Evolutionary conservation across 768 basidiomycete genomes (phyloP).

Genomic region (Coprinopsis strossmayeri): DNA sequence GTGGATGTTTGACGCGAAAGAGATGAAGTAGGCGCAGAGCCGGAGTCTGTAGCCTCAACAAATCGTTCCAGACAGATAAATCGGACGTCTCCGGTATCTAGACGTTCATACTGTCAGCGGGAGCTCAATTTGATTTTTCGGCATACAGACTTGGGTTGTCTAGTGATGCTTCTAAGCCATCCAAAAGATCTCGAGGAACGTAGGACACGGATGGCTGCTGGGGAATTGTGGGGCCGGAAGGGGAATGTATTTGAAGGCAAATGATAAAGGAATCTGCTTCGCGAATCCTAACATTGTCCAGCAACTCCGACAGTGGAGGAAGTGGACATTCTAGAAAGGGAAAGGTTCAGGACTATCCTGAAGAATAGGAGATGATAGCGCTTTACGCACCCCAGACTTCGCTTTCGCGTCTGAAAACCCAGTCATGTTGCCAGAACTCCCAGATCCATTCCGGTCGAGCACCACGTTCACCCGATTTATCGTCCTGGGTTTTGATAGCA

Average conservation of each 20-base stretch:
- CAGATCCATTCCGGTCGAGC: conserved; percentile 68
- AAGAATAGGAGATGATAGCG: not conserved
- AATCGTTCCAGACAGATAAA: conserved; percentile 65
- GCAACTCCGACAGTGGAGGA: conserved; percentile 52
- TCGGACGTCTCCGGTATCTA: conserved; percentile 71
- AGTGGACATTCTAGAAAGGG: conserved; percentile 47
- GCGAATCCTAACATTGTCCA: conserved; percentile 51
- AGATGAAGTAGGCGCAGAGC: conserved; percentile 7
- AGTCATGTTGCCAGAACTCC: conserved; percentile 67
- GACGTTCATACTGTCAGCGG: too few relatives aligned
- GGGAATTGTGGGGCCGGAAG: conserved; percentile 49
- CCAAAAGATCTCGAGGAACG: conserved; percentile 59
- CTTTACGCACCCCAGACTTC: conserved; percentile 63
- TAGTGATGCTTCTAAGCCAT: conserved; percentile 63
- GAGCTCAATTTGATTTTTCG: too few relatives aligned
- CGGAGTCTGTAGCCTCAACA: conserved; percentile 17
- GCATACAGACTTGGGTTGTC: conserved; percentile 76
- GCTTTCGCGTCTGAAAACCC: conserved; percentile 61
- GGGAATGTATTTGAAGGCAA: conserved; percentile 69
- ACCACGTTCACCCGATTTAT: conserved; percentile 53
- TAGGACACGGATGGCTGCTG: conserved; percentile 60
- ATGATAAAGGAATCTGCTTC: conserved; percentile 67
- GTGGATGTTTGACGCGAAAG: conserved; percentile 24
- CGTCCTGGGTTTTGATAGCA: conserved; percentile 61
- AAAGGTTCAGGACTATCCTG: not conserved